These are phyloP conservation scores for Alternaria tenuissima DNA, from an alignment of 2,329 filamentous ascomycete genomes.

Conservation along the genomic window DNA sequence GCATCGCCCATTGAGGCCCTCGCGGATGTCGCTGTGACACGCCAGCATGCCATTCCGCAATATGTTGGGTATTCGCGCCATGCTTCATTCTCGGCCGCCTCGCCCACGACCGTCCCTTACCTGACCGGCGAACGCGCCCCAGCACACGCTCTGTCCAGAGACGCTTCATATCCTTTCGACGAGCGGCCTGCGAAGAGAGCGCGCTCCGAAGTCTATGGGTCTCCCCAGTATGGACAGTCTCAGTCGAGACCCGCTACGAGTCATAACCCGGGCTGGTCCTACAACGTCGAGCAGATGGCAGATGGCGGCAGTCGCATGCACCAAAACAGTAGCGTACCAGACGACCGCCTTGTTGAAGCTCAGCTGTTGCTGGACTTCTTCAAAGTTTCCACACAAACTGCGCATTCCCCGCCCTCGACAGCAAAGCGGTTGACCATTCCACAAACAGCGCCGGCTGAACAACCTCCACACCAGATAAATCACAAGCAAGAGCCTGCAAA, in stretches of 20 bases:
- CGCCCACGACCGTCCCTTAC: slow-evolving; percentile 30
- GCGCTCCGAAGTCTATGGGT: slow-evolving; percentile 64
- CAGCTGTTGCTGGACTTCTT: slow-evolving; percentile 57
- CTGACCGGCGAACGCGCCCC: slow-evolving; percentile 32
- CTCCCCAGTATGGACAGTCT: slow-evolving; percentile 48
- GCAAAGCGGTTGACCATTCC: slow-evolving; percentile 43
- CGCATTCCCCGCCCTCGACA: slow-evolving; percentile 37
- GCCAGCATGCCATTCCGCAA: slow-evolving; percentile 49
- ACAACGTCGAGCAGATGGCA: slow-evolving; percentile 51
- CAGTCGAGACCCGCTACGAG: slow-evolving; percentile 58
- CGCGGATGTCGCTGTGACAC: slow-evolving; percentile 52
- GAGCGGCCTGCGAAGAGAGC: slow-evolving; percentile 67
- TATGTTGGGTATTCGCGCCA: slow-evolving; percentile 35
- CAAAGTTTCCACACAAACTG: slow-evolving; percentile 39
- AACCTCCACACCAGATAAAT: slow-evolving; percentile 14
- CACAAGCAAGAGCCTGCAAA: slow-evolving; percentile 19
- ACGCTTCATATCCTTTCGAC: slow-evolving; percentile 25
- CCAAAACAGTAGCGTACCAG: slow-evolving; percentile 44
- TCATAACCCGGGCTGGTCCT: slow-evolving; percentile 52
- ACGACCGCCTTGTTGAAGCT: slow-evolving; percentile 54
- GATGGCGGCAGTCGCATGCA: slow-evolving; percentile 46
- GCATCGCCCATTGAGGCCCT: slow-evolving; percentile 55
- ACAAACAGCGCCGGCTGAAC: slow-evolving; percentile 21
- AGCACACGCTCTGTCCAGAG: slow-evolving; percentile 28
- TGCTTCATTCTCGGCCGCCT: slow-evolving; percentile 27